Evolutionary conservation across 2,329 filamentous ascomycete genomes (phyloP).

Genomic region (Scedosporium minutisporum): DNA sequence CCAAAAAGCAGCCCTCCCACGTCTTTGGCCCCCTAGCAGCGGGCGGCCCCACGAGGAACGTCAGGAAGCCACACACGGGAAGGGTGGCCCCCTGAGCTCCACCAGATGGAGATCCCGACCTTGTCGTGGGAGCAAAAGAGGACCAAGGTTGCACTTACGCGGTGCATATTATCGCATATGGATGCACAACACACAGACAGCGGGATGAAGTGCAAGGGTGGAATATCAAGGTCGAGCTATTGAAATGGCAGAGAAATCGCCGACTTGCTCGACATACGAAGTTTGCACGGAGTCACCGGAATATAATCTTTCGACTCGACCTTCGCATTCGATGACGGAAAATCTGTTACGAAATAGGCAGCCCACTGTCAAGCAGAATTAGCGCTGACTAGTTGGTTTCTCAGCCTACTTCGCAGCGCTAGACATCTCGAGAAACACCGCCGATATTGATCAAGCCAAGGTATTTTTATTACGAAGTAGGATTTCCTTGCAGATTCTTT

Average conservation of each 20-base stretch:
- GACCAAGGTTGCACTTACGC: background rate
- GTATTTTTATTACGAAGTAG: too few species aligned
- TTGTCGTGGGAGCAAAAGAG: background rate
- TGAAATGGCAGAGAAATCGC: background rate
- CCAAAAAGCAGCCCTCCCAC: background rate
- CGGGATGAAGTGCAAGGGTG: background rate
- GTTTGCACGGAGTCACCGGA: background rate
- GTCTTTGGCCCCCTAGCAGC: background rate
- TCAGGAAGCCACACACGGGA: slow-evolving; percentile 2
- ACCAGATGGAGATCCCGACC: slow-evolving; percentile 4
- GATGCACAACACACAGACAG: background rate
- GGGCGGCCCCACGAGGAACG: background rate
- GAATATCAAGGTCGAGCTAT: background rate
- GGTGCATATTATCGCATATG: background rate
- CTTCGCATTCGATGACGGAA: background rate
- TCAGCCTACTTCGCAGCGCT: too few species aligned
- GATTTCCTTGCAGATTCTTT: too few species aligned
- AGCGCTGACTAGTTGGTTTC: background rate
- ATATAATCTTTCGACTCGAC: background rate
- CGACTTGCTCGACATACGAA: background rate
- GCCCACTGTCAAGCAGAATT: background rate
- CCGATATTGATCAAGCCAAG: too few species aligned
- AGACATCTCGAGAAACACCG: too few species aligned
- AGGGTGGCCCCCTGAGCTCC: slow-evolving; percentile 4
- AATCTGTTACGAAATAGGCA: background rate